Base-by-base conservation (phyloP, 257 asterid genomes). In the Misopates orontium region DNA sequence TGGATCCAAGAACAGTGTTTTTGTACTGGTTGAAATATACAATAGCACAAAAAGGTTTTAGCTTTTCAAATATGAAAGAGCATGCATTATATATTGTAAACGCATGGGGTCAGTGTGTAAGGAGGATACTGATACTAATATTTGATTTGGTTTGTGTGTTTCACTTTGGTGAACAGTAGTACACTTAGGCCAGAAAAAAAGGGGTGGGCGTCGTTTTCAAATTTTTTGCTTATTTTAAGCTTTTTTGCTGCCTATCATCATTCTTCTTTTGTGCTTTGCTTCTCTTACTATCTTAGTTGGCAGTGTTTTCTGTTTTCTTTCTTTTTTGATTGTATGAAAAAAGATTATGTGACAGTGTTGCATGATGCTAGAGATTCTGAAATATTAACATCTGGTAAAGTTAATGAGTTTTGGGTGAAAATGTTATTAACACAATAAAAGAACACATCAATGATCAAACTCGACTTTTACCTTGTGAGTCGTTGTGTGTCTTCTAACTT, bases 31-130 rank as follows among this genome's bases (percentile, higher is more conserved):
- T 2, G 6, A 6, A 28, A 28, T 28, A 28, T 6, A 28, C 60
- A 70, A 25, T 52, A 28, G 0, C 39, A 32, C n/a, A 59, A 73
- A 56, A 62, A 69, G 60, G 23, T 16, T 51, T 60, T 25, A 41
- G 36, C 67, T 72, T 44, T 77, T 75, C 55, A 72, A 69, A 23
- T 74, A 65, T 64, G 44, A 70, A 4, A 2, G 5, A 70, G 68
- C 82, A 82, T 73, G 79, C 76, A 73, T 67, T 78, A 71, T 71
- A 75, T 72, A 75, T 67, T 28, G 52, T 54, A 75, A n/a, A 5
- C n/a, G 56, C 73, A 75, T 74, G 76, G 78, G 77, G 75, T 80
- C 57, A 69, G 73, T 73, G 74, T 28, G 36, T 28, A 28, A 2
- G 36, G 3, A 28, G 7, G 3, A 54, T 68, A 15, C 51, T 68